Percentiles rank a stretch among this genome's conserved stretches.
Conservation (phyloP, 2,329 filamentous ascomycete species). For the Beauveria medogensis region DNA sequence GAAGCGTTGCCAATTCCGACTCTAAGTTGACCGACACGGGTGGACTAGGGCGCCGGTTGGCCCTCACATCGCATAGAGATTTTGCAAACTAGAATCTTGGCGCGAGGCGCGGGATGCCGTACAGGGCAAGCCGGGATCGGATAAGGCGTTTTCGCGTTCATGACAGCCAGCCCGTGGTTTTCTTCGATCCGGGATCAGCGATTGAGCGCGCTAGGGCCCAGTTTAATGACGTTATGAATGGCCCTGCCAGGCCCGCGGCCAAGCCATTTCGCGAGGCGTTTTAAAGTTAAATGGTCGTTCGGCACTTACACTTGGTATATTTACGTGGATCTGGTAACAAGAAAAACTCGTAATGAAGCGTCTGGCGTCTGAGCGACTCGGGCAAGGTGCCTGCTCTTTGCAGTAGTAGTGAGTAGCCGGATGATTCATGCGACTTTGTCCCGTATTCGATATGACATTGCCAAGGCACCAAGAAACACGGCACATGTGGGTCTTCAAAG, state of each 20-base stretch:
- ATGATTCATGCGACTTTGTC: not conserved
- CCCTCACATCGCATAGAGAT: not conserved
- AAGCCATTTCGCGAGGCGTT: not conserved
- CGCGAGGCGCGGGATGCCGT: not conserved
- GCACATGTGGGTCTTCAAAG: not conserved
- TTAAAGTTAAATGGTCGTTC: slow-evolving; percentile 3
- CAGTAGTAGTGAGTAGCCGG: not conserved
- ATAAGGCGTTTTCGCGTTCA: not conserved
- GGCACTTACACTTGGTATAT: not conserved
- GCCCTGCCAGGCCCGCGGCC: not conserved
- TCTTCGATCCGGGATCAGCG: not conserved
- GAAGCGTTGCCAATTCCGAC: not conserved
- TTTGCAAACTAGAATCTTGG: not conserved
- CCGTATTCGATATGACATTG: not conserved
- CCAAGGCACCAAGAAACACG: not conserved
- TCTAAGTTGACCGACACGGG: not conserved
- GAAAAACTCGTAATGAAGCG: not conserved
- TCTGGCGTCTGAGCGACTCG: not conserved
- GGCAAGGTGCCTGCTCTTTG: not conserved
- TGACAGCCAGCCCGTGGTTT: not conserved
- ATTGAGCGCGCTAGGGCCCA: not conserved
- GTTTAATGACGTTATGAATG: slow-evolving; percentile 6
- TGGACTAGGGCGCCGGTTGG: not conserved
- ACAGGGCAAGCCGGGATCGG: slow-evolving; percentile 2
- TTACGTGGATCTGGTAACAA: not conserved